Evolutionary conservation across 257 asterid species (phyloP).

Genomic region (Capsicum baccatum): DNA sequence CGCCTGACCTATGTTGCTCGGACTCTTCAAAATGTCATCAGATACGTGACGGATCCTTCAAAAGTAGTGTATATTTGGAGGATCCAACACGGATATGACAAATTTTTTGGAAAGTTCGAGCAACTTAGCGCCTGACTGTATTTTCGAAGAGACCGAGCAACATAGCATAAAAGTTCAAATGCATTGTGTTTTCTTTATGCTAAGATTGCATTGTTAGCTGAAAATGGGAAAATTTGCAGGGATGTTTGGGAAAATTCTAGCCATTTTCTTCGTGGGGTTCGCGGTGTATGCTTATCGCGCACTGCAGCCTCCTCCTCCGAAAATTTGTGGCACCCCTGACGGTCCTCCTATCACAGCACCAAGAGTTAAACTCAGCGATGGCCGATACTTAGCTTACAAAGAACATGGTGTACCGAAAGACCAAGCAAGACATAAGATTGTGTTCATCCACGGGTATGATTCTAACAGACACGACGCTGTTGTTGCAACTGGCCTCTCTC

Average conservation of each 20-base stretch:
- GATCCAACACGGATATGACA: too few relatives aligned
- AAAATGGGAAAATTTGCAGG: constrained; percentile 50
- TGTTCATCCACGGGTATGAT: constrained; percentile 71
- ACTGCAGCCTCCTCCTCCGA: constrained; percentile 71
- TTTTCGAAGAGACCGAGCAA: not conserved
- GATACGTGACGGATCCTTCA: too few relatives aligned
- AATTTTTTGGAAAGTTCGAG: too few relatives aligned
- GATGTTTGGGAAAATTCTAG: constrained; percentile 56
- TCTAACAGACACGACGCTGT: constrained; percentile 53
- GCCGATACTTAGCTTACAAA: constrained; percentile 79
- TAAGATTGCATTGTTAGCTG: not conserved
- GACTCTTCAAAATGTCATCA: too few relatives aligned
- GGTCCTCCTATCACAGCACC: constrained; percentile 78
- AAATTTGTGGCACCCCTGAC: constrained; percentile 60
- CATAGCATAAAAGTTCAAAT: not conserved
- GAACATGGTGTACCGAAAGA: constrained; percentile 75
- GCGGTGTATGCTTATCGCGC: constrained; percentile 82
- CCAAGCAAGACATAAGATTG: constrained; percentile 65
- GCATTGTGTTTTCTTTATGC: not conserved
- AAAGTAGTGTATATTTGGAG: too few relatives aligned
- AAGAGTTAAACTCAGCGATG: constrained; percentile 79
- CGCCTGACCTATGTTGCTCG: too few relatives aligned
- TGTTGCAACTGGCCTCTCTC: constrained; percentile 52
- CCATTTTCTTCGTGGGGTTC: constrained; percentile 60
- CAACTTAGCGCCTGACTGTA: not conserved